Evolutionary conservation across 2,329 filamentous ascomycete species (phyloP), one percentile per base, ranked within the genome.

Genomic region (Thermothelomyces thermophilus): DNA sequence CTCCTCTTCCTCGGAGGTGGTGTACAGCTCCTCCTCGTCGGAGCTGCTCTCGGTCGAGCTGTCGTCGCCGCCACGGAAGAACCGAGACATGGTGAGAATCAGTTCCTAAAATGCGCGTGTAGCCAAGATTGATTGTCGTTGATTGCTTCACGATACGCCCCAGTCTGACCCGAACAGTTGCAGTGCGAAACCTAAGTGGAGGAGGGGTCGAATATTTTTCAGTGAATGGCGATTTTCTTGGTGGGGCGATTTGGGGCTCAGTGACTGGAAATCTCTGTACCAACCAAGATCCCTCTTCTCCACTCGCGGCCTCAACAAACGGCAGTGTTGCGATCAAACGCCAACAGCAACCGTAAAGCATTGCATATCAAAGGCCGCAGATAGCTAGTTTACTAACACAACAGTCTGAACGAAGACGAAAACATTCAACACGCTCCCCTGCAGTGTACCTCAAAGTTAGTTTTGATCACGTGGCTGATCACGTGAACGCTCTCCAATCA

Each of bases 31-130:
- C 75, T 97, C 90, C 77, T 97, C 91, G 63, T 96, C 91, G 65
- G 89, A 95, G 79, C 88, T 89, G 75, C 82, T 90, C 73, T 96
- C 90, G 77, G 83, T 88, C 66, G 91, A 95, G 82, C 90, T 96
- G 73, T 95, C 90, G 75, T 80, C 76, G 65, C 85, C 87, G 70
- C 87, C 87, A 72, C 89, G 87, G 80, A 97, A 97, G 74, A 97
- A 98, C 76, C 90, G 87, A 80, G 93, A 97, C 87, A 91, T 93
- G 56, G 44, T 56, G 43, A 48, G 53, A 39, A 24, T 54, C 37
- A 31, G 43, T 50, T 24, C 41, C n/a, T 36, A 31, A 16, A 41
- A 13, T 19, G 40, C 16, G 24, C 19, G 34, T 16, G 26, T 14
- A 30, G 50, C 26, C 46, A 30, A 26, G 31, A 11, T 46, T 37